A percentile compares a stretch with the other conserved stretches of the same genome.
These are phyloP conservation scores for Polyporus arcularius DNA, from an alignment of 768 basidiomycete species.

Conservation along the genomic window DNA sequence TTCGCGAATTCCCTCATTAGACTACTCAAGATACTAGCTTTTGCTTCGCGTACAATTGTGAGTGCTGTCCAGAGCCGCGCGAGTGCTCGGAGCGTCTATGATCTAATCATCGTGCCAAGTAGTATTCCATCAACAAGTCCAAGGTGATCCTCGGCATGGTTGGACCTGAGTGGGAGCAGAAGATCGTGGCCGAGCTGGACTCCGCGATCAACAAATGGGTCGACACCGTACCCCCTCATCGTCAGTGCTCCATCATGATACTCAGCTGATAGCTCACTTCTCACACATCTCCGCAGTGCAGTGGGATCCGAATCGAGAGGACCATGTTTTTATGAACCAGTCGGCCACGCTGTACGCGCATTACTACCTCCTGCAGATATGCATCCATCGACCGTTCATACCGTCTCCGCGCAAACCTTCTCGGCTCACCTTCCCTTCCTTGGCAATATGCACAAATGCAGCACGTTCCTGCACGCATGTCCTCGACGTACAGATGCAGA, in stretches of 20 bases:
- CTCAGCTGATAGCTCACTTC: no score
- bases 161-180: slow-evolving; percentile 45
- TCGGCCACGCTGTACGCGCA: slow-evolving; percentile 39
- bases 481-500: slow-evolving; percentile 50
- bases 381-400: slow-evolving; percentile 80
- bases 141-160: slow-evolving; percentile 36
- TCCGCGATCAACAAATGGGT: slow-evolving; percentile 64
- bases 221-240: slow-evolving; percentile 56
- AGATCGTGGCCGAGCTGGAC: slow-evolving; percentile 62
- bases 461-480: slow-evolving; percentile 76
- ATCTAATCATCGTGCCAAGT: neutral
- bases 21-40: slow-evolving; percentile 62
- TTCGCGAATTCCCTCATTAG: slow-evolving; percentile 59
- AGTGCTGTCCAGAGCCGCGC: neutral
- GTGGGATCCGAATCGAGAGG: slow-evolving; percentile 28
- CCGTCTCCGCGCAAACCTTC: slow-evolving; percentile 58
- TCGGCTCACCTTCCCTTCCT: slow-evolving; percentile 53
- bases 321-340: slow-evolving; percentile 32
- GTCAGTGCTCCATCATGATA: slow-evolving; percentile 31
- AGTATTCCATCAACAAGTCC: slow-evolving; percentile 51
- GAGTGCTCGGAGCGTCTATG: no score
- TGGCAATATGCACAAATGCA: slow-evolving; percentile 84
- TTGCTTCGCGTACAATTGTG: slow-evolving; percentile 48
- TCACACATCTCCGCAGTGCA: slow-evolving; percentile 18
- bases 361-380: slow-evolving; percentile 58